These are phyloP conservation scores for Diaporthe sp. DNA, from an alignment of 2,329 filamentous ascomycete species.

Conservation along the genomic window DNA sequence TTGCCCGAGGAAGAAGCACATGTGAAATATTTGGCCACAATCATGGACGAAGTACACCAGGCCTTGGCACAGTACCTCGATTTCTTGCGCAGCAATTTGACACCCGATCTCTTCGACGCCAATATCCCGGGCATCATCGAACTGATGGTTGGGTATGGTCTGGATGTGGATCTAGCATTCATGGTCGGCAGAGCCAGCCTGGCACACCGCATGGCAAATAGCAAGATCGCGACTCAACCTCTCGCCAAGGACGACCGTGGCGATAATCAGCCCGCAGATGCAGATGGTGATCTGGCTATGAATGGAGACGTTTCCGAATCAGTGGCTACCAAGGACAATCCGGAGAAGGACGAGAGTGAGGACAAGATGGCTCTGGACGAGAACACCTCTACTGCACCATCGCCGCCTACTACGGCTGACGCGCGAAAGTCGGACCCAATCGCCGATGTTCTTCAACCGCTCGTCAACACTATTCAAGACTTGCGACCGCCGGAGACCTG, in stretches of 20 bases:
- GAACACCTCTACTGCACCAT: slow-evolving; percentile 45
- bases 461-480: slow-evolving; percentile 78
- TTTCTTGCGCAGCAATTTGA: slow-evolving; percentile 84
- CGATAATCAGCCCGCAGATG: slow-evolving; percentile 55
- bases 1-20: slow-evolving; percentile 80
- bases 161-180: slow-evolving; percentile 87
- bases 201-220: slow-evolving; percentile 68
- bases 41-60: slow-evolving; percentile 91
- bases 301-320: slow-evolving; percentile 46
- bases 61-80: slow-evolving; percentile 91
- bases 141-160: slow-evolving; percentile 82
- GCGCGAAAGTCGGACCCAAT: slow-evolving; percentile 63
- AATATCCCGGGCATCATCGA: slow-evolving; percentile 81
- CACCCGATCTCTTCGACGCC: slow-evolving; percentile 81
- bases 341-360: slow-evolving; percentile 44
- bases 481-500: slow-evolving; percentile 75
- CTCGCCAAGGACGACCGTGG: slow-evolving; percentile 50
- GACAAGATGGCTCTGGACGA: slow-evolving; percentile 51
- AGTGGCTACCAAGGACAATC: slow-evolving; percentile 17
- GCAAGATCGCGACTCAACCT: slow-evolving; percentile 34
- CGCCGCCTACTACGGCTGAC: slow-evolving; percentile 47
- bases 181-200: slow-evolving; percentile 84
- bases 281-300: slow-evolving; percentile 69
- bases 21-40: slow-evolving; percentile 88
- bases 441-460: slow-evolving; percentile 79